Percentiles rank a stretch among this genome's conserved stretches.
Conservation (phyloP, 192 early-diverging fungal species). For the Hyaloraphidium curvatum region DNA sequence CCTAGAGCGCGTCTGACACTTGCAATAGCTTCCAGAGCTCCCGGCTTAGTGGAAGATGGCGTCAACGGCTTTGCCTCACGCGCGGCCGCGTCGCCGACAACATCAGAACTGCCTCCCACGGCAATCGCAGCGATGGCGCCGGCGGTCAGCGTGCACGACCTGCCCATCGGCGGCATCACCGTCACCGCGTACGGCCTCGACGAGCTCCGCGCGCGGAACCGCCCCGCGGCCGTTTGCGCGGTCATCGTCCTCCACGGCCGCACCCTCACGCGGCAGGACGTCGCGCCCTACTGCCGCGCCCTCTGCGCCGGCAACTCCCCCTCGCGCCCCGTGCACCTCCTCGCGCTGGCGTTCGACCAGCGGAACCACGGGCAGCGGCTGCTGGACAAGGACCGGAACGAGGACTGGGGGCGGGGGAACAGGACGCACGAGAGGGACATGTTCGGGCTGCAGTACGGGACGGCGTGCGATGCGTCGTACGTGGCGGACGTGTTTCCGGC, state of each 20-base stretch:
- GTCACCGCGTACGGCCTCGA: background rate
- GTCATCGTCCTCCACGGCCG: slow-evolving; percentile 2
- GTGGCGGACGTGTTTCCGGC: slow-evolving; percentile 25
- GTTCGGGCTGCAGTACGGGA: slow-evolving; percentile 18
- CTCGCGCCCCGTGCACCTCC: background rate
- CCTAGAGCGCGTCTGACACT: too few relatives aligned
- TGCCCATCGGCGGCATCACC: too few relatives aligned
- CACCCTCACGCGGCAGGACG: background rate
- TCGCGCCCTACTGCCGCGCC: background rate
- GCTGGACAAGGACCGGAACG: slow-evolving; percentile 5
- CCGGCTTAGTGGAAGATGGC: too few relatives aligned
- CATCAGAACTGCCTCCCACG: too few relatives aligned
- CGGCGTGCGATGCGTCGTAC: slow-evolving; percentile 19
- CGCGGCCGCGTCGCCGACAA: too few relatives aligned
- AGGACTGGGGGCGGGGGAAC: slow-evolving; percentile 4
- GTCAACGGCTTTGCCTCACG: too few relatives aligned
- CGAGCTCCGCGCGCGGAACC: background rate
- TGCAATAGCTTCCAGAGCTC: too few relatives aligned
- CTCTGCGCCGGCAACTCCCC: background rate
- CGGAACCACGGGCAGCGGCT: slow-evolving; percentile 25
- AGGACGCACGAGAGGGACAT: slow-evolving; percentile 22
- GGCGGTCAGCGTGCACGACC: too few relatives aligned
- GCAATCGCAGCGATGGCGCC: too few relatives aligned
- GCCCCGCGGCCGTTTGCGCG: background rate
- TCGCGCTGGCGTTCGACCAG: slow-evolving; percentile 30